A percentile compares a stretch with the other conserved stretches of the same genome.
These are phyloP conservation scores for Mucuna pruriens DNA, from an alignment of 306 rosid genomes.

Conservation along the genomic window DNA sequence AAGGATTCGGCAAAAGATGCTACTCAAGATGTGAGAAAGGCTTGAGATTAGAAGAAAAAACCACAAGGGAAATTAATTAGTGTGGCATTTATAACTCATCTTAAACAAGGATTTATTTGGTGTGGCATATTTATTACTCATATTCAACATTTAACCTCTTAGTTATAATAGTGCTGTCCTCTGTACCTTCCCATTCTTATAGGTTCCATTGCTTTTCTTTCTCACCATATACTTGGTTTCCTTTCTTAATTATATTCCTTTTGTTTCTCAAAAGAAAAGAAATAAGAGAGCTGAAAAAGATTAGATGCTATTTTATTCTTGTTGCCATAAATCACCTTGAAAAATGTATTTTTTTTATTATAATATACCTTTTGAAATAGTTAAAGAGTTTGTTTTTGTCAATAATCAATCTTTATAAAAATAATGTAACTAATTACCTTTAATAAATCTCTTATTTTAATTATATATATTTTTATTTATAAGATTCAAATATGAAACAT, in stretches of 20 bases:
- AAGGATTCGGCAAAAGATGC: constrained; percentile 25
- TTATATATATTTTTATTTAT: too few species aligned
- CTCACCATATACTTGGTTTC: background rate
- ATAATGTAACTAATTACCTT: too few species aligned
- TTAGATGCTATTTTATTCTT: constrained; percentile 28
- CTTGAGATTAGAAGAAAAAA: background rate
- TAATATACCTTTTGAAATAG: too few species aligned
- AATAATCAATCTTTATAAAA: too few species aligned
- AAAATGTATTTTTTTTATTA: too few species aligned
- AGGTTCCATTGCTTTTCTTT: constrained; percentile 17
- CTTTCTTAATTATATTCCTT: constrained; percentile 20
- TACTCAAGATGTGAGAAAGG: background rate
- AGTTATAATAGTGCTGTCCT: background rate
- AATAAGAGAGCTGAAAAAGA: constrained; percentile 3
- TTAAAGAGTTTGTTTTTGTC: too few species aligned
- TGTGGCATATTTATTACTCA: background rate
- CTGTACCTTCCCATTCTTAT: background rate
- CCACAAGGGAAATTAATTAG: background rate
- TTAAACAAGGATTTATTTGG: background rate
- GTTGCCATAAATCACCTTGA: constrained; percentile 39
- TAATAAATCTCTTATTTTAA: too few species aligned
- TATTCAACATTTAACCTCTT: background rate
- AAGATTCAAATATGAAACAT: too few species aligned
- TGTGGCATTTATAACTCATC: background rate
- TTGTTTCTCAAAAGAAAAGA: constrained; percentile 29